Evolutionary conservation across 2,329 filamentous ascomycete species (phyloP), one percentile per base, ranked within the genome.

Genomic region (Fusarium poae): DNA sequence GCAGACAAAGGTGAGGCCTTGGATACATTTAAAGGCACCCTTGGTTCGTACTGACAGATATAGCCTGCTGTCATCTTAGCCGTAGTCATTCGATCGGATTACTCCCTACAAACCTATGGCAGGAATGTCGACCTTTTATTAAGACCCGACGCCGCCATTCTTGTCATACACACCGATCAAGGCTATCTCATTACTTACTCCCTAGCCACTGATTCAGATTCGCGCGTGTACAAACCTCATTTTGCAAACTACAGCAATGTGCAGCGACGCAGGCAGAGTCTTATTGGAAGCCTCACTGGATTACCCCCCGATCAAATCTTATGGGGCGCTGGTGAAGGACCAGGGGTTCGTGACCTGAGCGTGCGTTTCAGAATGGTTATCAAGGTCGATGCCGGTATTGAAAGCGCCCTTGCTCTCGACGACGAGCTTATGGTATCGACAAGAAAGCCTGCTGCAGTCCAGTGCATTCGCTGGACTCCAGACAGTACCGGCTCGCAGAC

Each of bases 331-430:
- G 94, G 94, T 34, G 96, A 97, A 78, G 92, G 92, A 12, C 86
- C 86, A 49, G 93, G 93, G 5, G 90, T 97, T 51, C 88, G 89
- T 54, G 96, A 99, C 79, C 89, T 97, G 57, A 97, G 91, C 73
- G 86, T 99, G 49, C 91, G 93, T 13, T 99, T 99, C 79, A 89
- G 95, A 59, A 97, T 97, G 92, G 95, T 97, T 16, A 98, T 99
- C 76, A 97, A 97, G 77, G 93, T 99, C 20, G 96, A 99, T 79
- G 96, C 96, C 4, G 96, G 96, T 4, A 97, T 99, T 72, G 90
- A 90, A 71, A 92, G 90, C 74, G 93, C 92, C 13, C 82, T 98
- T 56, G 95, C 96, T 4, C 85, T 98, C 23, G 96, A 98, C 70
- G 93, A 97, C 57, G 96, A 98, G 78, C 83, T 99, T 40, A 85